phyloP scores from a whole-genome alignment of 441 rosid genomes.

The Arabidopsis lyrata region DNA sequence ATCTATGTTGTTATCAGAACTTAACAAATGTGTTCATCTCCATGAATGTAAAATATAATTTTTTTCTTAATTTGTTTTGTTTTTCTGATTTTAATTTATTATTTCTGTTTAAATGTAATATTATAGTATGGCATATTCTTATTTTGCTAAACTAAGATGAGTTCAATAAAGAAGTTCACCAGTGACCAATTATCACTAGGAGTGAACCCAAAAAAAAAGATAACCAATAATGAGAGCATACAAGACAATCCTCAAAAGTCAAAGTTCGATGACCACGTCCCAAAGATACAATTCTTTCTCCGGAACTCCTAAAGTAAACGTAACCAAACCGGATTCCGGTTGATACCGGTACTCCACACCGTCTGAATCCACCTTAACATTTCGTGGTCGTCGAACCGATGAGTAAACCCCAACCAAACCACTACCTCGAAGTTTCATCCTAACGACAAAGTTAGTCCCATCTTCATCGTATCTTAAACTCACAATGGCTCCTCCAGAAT shows the following conservation, averaged over 20 bases:
- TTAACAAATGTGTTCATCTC: too few species aligned
- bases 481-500: conserved; percentile 76
- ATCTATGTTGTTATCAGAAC: too few species aligned
- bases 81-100: too few species aligned
- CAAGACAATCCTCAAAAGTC: neutral
- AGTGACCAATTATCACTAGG: too few species aligned
- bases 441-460: conserved; percentile 40
- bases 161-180: too few species aligned
- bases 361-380: conserved; percentile 53
- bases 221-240: neutral
- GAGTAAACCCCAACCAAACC: conserved; percentile 69
- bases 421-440: conserved; percentile 51
- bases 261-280: conserved; percentile 45
- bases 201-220: neutral
- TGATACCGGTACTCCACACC: conserved; percentile 54
- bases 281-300: conserved; percentile 62
- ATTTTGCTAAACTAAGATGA: too few species aligned
- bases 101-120: too few species aligned
- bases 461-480: conserved; percentile 41
- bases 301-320: conserved; percentile 52
- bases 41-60: too few species aligned
- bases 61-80: too few species aligned
- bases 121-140: too few species aligned
- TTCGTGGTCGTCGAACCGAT: conserved; percentile 54
- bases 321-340: conserved; percentile 54